Percentiles rank a stretch among this genome's conserved stretches.
phyloP scores from a whole-genome alignment of 371 early-diverging fungal genomes.

The Actinomucor elegans region DNA sequence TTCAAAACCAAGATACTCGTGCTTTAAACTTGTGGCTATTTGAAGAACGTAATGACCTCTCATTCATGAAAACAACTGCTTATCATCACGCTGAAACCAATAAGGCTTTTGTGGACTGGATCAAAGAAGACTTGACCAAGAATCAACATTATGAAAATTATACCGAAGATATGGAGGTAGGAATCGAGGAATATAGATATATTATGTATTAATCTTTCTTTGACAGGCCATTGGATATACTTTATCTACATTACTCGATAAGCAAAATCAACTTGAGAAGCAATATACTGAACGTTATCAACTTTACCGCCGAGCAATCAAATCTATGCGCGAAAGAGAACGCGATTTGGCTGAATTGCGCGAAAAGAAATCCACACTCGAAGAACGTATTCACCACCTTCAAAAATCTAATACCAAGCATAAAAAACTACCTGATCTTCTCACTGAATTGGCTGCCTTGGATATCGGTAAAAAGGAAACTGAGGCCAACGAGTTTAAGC shows the following conservation, averaged over 20 bases:
- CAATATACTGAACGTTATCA: slow-evolving; percentile 25
- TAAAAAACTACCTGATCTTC: slow-evolving; percentile 22
- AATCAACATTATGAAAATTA: slow-evolving; percentile 14
- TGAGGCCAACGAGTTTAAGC: slow-evolving; percentile 28
- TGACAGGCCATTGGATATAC: slow-evolving; percentile 35
- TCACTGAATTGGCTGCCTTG: slow-evolving; percentile 14
- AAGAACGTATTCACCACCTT: slow-evolving; percentile 22
- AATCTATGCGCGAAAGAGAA: slow-evolving; percentile 33
- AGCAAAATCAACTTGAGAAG: slow-evolving; percentile 35
- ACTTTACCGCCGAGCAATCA: slow-evolving; percentile 31
- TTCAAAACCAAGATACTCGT: slow-evolving; percentile 39
- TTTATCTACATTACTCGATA: slow-evolving; percentile 26
- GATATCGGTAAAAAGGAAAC: slow-evolving; percentile 11
- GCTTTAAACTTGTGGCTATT: slow-evolving; percentile 43
- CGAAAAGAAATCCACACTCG: slow-evolving; percentile 21
- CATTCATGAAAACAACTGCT: slow-evolving; percentile 23
- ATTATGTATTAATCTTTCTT: neutral
- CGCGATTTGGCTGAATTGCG: slow-evolving; percentile 6
- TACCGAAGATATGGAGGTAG: slow-evolving; percentile 9
- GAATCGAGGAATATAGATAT: neutral
- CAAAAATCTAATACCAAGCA: slow-evolving; percentile 22
- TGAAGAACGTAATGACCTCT: slow-evolving; percentile 37
- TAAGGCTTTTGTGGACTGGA: slow-evolving; percentile 31
- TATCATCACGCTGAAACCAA: slow-evolving; percentile 40
- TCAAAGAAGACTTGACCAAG: slow-evolving; percentile 21